These are phyloP conservation scores for Aspergillus tamarii DNA, from an alignment of 2,329 filamentous ascomycete species.

Conservation along the genomic window DNA sequence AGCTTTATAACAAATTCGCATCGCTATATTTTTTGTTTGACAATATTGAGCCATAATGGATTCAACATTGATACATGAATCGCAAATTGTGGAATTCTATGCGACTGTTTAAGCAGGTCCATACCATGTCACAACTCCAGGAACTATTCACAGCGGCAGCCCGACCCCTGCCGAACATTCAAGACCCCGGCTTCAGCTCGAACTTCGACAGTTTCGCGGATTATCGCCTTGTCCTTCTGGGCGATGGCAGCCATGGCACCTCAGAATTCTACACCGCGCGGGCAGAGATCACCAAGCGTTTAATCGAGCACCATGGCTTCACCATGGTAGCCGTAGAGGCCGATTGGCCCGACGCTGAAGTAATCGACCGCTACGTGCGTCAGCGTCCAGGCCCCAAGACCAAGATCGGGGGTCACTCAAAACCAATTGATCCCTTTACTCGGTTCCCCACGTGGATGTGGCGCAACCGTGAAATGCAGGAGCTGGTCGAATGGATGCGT, in stretches of 20 bases:
- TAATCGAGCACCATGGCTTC: constrained; percentile 55
- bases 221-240: constrained; percentile 48
- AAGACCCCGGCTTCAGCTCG: constrained; percentile 41
- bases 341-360: constrained; percentile 59
- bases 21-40: too few relatives aligned
- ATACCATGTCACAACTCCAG: constrained; percentile 35
- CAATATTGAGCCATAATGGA: neutral
- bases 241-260: constrained; percentile 56
- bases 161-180: constrained; percentile 41
- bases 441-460: constrained; percentile 62
- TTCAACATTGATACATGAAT: neutral
- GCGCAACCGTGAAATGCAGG: constrained; percentile 57
- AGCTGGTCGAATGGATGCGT: constrained; percentile 57
- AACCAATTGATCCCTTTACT: constrained; percentile 47
- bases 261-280: constrained; percentile 59
- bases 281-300: constrained; percentile 54
- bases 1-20: neutral
- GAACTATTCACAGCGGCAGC: constrained; percentile 39
- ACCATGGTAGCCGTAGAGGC: constrained; percentile 56
- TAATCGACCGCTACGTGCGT: constrained; percentile 56
- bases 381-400: constrained; percentile 45
- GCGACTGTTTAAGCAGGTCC: neutral
- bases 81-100: neutral
- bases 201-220: constrained; percentile 47
- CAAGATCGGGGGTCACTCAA: constrained; percentile 29